Percentiles rank a stretch among this genome's conserved stretches.
phyloP scores from a whole-genome alignment of 2,329 filamentous ascomycete genomes.

The Lecanicillium sp. region DNA sequence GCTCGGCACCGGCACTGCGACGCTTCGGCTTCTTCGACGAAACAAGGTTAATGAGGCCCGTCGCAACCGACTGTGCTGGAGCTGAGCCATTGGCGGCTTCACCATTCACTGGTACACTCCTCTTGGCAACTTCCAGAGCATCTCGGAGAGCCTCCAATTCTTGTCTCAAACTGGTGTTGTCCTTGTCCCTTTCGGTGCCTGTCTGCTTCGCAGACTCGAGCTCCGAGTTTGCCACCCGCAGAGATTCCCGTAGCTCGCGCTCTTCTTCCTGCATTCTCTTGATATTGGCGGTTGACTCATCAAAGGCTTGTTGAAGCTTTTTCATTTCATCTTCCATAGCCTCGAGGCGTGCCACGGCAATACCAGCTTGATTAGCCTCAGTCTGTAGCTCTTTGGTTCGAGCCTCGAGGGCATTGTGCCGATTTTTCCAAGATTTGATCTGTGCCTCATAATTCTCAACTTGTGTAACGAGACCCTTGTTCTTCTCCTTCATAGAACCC shows the following conservation, averaged over 20 bases:
- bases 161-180: conserved; percentile 79
- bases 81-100: conserved; percentile 35
- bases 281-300: conserved; percentile 84
- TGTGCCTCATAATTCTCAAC: conserved; percentile 95
- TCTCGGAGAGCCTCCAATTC: conserved; percentile 88
- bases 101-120: conserved; percentile 69
- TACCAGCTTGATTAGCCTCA: conserved; percentile 96
- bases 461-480: conserved; percentile 81
- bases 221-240: conserved; percentile 73
- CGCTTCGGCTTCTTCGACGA: conserved; percentile 96
- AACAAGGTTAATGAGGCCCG: conserved; percentile 91
- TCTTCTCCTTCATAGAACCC: conserved; percentile 87
- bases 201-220: conserved; percentile 72
- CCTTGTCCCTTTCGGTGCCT: conserved; percentile 71
- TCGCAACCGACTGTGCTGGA: conserved; percentile 47
- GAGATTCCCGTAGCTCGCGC: conserved; percentile 72
- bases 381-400: conserved; percentile 90
- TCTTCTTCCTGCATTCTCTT: conserved; percentile 95
- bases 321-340: conserved; percentile 95
- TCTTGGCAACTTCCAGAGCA: conserved; percentile 81
- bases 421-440: conserved; percentile 90
- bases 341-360: conserved; percentile 81
- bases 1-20: conserved; percentile 82
- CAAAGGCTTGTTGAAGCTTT: conserved; percentile 80
- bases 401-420: conserved; percentile 83